These are phyloP conservation scores for Calonectria pseudoreteaudii DNA, from an alignment of 2,329 filamentous ascomycete genomes.

Conservation along the genomic window DNA sequence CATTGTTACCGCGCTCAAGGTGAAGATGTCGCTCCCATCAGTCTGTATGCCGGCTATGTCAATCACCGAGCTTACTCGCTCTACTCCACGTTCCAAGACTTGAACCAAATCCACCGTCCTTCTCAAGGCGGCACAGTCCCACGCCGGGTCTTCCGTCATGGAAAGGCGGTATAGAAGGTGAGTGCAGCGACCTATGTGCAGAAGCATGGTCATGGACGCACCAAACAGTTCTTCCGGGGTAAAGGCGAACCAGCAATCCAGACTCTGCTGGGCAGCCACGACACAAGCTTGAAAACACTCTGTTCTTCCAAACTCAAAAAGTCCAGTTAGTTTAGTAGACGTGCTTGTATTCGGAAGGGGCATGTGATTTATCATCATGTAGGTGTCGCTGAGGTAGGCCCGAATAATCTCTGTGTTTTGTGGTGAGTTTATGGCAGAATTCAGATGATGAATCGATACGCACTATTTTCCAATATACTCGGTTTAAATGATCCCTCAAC, in stretches of 20 bases:
- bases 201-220: constrained; percentile 41
- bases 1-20: constrained; percentile 10
- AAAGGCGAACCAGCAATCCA: constrained; percentile 49
- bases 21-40: constrained; percentile 21
- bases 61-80: constrained; percentile 6
- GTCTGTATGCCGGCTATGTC: neutral
- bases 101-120: constrained; percentile 48
- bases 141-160: constrained; percentile 51
- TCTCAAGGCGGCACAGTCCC: constrained; percentile 50
- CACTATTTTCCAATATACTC: constrained; percentile 45
- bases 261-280: constrained; percentile 39
- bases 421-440: neutral
- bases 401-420: constrained; percentile 47
- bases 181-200: constrained; percentile 48
- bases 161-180: constrained; percentile 42
- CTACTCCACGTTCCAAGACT: constrained; percentile 13
- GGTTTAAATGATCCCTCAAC: constrained; percentile 30
- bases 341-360: constrained; percentile 34
- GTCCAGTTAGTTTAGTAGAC: constrained; percentile 21
- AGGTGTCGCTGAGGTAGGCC: constrained; percentile 49
- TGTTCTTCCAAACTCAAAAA: constrained; percentile 28
- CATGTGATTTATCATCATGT: constrained; percentile 53
- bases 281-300: constrained; percentile 47
- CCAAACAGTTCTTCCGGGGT: constrained; percentile 40
- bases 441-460: constrained; percentile 10